Evolutionary conservation across 768 basidiomycete species (phyloP).

Genomic region (Cyathus striatus): DNA sequence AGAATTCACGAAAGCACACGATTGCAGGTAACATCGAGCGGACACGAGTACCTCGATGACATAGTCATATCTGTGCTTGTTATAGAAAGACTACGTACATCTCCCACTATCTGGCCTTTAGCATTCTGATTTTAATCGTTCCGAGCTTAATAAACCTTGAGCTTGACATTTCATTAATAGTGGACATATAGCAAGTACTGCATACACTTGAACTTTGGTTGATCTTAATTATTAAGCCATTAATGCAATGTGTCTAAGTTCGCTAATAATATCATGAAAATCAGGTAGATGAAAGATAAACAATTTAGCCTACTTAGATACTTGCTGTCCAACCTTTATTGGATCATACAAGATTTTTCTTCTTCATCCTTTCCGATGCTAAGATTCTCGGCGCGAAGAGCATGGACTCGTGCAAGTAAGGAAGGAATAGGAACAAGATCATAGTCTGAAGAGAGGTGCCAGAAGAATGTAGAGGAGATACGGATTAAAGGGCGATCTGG

Average conservation of each 20-base stretch:
- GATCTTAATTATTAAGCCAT: no score
- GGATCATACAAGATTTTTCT: constrained; percentile 49
- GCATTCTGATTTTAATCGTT: constrained; percentile 5
- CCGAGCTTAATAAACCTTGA: background rate
- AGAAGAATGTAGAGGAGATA: constrained; percentile 97
- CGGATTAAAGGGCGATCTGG: constrained; percentile 85
- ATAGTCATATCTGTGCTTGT: constrained; percentile 36
- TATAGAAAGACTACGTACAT: constrained; percentile 34
- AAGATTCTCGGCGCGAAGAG: constrained; percentile 32
- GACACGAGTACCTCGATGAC: constrained; percentile 36
- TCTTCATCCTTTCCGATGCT: constrained; percentile 32
- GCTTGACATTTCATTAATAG: constrained; percentile 3
- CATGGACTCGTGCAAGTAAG: constrained; percentile 43
- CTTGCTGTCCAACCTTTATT: constrained; percentile 89
- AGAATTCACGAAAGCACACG: constrained; percentile 25
- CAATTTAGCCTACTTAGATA: constrained; percentile 59
- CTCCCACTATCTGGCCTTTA: constrained; percentile 19
- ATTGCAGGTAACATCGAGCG: constrained; percentile 31
- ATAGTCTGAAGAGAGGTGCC: constrained; percentile 85
- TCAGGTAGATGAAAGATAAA: constrained; percentile 1
- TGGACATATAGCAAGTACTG: no score
- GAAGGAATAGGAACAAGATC: constrained; percentile 63
- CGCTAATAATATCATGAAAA: constrained; percentile 40
- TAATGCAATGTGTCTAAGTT: constrained; percentile 76
- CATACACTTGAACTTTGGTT: no score